Evolutionary conservation across 2,329 filamentous ascomycete genomes (phyloP).

Genomic region (Pseudocercospora vitis): DNA sequence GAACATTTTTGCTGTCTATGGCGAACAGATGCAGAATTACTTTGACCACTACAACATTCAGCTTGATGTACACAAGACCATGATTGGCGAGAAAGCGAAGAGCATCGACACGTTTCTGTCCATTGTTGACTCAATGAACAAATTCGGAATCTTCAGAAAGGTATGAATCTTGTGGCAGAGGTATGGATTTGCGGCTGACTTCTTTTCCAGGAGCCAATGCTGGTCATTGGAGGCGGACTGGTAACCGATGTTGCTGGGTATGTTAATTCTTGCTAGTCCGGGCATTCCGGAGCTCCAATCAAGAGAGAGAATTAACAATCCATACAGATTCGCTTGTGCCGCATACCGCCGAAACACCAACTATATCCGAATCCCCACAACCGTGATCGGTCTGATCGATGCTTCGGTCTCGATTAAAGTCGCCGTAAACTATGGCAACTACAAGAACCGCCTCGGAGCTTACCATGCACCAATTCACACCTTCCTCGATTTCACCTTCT

Average conservation of each 20-base stretch:
- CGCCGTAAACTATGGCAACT: slow-evolving; percentile 74
- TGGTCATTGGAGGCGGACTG: slow-evolving; percentile 67
- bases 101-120: slow-evolving; percentile 67
- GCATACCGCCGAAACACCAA: slow-evolving; percentile 71
- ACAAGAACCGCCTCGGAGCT: slow-evolving; percentile 72
- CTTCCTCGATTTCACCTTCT: slow-evolving; percentile 71
- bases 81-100: slow-evolving; percentile 75
- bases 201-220: slow-evolving; percentile 57
- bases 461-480: slow-evolving; percentile 70
- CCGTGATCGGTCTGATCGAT: slow-evolving; percentile 73
- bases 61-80: slow-evolving; percentile 68
- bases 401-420: slow-evolving; percentile 76
- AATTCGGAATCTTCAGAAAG: slow-evolving; percentile 63
- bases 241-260: slow-evolving; percentile 75
- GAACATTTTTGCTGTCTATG: slow-evolving; percentile 70
- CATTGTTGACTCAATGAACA: slow-evolving; percentile 72
- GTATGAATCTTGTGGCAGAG: neutral
- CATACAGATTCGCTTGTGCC: slow-evolving; percentile 64
- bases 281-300: slow-evolving; percentile 33
- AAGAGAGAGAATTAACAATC: slow-evolving; percentile 26
- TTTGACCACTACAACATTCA: slow-evolving; percentile 64
- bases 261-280: slow-evolving; percentile 44
- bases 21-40: slow-evolving; percentile 64
- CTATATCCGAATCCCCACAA: slow-evolving; percentile 72
- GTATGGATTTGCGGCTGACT: slow-evolving; percentile 2